phyloP scores from a whole-genome alignment of 2,329 filamentous ascomycete genomes.

The Microcyclosporella mali region DNA sequence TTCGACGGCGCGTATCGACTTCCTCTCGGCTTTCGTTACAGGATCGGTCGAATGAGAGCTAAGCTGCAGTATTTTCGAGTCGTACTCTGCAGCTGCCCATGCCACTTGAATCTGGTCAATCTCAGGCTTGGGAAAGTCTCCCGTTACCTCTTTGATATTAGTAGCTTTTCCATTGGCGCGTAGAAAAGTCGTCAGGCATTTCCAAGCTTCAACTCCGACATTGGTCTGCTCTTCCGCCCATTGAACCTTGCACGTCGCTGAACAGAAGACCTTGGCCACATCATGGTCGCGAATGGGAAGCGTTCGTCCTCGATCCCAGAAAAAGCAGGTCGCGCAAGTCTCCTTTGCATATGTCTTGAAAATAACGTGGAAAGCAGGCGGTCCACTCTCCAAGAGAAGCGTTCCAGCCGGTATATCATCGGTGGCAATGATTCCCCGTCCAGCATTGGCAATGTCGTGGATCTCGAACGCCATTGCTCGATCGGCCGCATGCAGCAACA shows the following conservation, averaged over 20 bases:
- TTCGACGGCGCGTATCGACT: constrained; percentile 8
- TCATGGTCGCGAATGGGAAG: constrained; percentile 34
- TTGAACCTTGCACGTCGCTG: constrained; percentile 28
- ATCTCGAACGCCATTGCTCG: constrained; percentile 30
- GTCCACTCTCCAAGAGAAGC: constrained; percentile 33
- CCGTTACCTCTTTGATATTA: constrained; percentile 6
- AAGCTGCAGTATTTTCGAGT: constrained; percentile 10
- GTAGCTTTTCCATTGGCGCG: constrained; percentile 16
- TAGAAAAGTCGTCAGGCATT: constrained; percentile 21
- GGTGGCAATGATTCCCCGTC: constrained; percentile 41
- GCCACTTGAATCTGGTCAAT: constrained; percentile 16
- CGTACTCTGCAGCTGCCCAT: constrained; percentile 19
- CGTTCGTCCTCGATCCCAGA: constrained; percentile 40
- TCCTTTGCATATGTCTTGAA: constrained; percentile 44
- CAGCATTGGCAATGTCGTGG: constrained; percentile 37
- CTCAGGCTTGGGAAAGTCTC: constrained; percentile 11
- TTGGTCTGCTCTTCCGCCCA: constrained; percentile 31
- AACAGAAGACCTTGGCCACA: constrained; percentile 42
- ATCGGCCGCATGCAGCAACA: constrained; percentile 1
- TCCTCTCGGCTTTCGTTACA: constrained; percentile 11
- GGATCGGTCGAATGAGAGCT: background rate
- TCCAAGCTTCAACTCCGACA: constrained; percentile 28
- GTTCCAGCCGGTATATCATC: constrained; percentile 32
- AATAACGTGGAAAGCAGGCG: constrained; percentile 37
- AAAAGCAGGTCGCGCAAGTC: constrained; percentile 44